These are phyloP conservation scores for Cladosporium oxysporum DNA, from an alignment of 2,329 filamentous ascomycete genomes.

Conservation along the genomic window DNA sequence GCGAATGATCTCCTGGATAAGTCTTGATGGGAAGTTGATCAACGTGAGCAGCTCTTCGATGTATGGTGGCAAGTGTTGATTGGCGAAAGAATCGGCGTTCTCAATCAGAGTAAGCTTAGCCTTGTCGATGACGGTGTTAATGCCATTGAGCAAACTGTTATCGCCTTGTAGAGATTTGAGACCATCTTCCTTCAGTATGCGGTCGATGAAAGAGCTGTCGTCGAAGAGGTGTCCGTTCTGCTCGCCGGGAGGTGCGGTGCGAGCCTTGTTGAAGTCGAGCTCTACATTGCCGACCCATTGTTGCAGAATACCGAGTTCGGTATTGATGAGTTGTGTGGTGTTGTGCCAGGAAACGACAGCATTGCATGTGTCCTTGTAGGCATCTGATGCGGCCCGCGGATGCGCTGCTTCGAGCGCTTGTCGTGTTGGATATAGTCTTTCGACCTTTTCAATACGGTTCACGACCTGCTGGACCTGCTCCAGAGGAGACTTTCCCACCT, in stretches of 20 bases:
- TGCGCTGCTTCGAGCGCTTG: constrained; percentile 73
- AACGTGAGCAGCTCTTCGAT: constrained; percentile 94
- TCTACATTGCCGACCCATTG: constrained; percentile 97
- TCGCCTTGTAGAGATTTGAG: constrained; percentile 88
- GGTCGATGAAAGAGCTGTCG: constrained; percentile 90
- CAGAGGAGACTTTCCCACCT: constrained; percentile 82
- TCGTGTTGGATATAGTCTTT: constrained; percentile 81
- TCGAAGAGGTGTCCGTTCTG: constrained; percentile 75
- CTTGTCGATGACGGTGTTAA: constrained; percentile 86
- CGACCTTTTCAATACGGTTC: constrained; percentile 84
- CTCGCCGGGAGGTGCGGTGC: constrained; percentile 61
- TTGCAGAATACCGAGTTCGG: constrained; percentile 84
- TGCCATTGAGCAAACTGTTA: constrained; percentile 76
- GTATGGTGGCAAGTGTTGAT: constrained; percentile 89
- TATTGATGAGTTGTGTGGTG: constrained; percentile 94
- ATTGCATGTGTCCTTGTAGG: constrained; percentile 80
- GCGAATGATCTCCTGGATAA: constrained; percentile 95
- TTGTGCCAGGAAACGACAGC: constrained; percentile 96
- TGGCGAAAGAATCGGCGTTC: constrained; percentile 80
- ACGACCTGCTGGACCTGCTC: constrained; percentile 91
- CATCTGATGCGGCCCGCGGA: constrained; percentile 71
- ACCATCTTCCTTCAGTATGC: constrained; percentile 92
- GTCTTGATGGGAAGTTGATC: constrained; percentile 93
- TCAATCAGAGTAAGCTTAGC: constrained; percentile 88
- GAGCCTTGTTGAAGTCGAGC: constrained; percentile 81